A percentile compares a stretch with the other conserved stretches of the same genome.
phyloP scores from a whole-genome alignment of 2,329 filamentous ascomycete species.

The Lecanicillium sp. region DNA sequence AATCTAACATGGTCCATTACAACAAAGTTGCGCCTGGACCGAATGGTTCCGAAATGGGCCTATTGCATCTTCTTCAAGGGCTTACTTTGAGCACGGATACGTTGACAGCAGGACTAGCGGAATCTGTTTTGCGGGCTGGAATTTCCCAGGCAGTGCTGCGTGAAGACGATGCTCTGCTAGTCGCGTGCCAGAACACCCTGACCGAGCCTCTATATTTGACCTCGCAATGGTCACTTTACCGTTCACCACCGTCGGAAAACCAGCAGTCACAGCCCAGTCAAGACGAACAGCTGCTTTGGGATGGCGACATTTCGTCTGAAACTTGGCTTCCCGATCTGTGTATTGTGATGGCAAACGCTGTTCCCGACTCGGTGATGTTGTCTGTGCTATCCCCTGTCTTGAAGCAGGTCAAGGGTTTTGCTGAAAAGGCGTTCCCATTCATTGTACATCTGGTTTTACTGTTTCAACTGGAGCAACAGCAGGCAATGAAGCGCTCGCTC shows the following conservation, averaged over 20 bases:
- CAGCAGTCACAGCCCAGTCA: not conserved
- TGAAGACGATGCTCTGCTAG: conserved; percentile 41
- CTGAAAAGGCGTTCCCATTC: conserved; percentile 71
- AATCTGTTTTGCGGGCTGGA: conserved; percentile 52
- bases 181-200: conserved; percentile 47
- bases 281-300: conserved; percentile 25
- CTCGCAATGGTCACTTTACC: conserved; percentile 52
- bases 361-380: conserved; percentile 60
- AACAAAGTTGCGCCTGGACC: conserved; percentile 39
- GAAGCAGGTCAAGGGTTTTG: conserved; percentile 59
- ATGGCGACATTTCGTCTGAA: conserved; percentile 35
- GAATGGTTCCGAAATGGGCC: conserved; percentile 55
- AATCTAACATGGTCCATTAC: conserved; percentile 50
- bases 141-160: conserved; percentile 46
- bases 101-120: conserved; percentile 51
- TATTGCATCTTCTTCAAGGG: conserved; percentile 56
- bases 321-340: conserved; percentile 60
- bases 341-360: conserved; percentile 53
- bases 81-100: conserved; percentile 54
- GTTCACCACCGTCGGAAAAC: conserved; percentile 48
- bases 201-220: conserved; percentile 45
- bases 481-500: conserved; percentile 52
- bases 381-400: conserved; percentile 63
- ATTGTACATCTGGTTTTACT: conserved; percentile 76
- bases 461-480: conserved; percentile 57